phyloP scores from a whole-genome alignment of 768 basidiomycete species.

The Leccinum subtestaceum region DNA sequence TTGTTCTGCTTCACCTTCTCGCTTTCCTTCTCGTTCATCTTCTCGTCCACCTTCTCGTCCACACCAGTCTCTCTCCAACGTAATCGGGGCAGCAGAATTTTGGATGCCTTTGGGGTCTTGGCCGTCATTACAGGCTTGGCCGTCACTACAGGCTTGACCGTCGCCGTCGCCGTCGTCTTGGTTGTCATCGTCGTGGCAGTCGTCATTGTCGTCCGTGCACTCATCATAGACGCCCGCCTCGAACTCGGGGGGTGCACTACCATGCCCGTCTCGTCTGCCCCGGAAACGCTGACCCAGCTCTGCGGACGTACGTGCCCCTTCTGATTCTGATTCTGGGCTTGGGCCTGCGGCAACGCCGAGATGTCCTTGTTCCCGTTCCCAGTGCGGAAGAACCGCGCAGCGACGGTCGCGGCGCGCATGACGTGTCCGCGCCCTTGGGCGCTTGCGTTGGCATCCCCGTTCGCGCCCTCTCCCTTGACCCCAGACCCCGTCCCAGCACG shows the following conservation, averaged over 20 bases:
- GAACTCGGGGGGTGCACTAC: conserved; percentile 9
- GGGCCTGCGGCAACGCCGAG: neutral
- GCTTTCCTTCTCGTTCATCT: neutral
- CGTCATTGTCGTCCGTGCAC: conserved; percentile 1
- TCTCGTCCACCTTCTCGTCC: neutral
- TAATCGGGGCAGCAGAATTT: neutral
- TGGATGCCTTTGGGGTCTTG: neutral
- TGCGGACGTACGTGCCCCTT: neutral
- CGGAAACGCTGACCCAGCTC: neutral
- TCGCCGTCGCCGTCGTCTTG: neutral
- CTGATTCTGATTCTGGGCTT: neutral
- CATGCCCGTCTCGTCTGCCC: conserved; percentile 16
- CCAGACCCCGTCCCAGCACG: neutral
- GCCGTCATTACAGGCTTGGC: neutral
- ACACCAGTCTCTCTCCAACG: neutral
- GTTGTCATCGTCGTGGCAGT: neutral
- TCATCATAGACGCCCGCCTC: conserved; percentile 24
- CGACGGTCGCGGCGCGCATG: conserved; percentile 15
- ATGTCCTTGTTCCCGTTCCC: neutral
- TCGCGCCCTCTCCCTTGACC: neutral
- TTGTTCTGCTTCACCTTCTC: neutral
- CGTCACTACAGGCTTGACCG: conserved; percentile 3
- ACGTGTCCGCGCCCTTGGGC: neutral
- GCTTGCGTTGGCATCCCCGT: neutral
- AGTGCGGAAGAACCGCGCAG: conserved; percentile 21